Evolutionary conservation across 2,329 filamentous ascomycete species (phyloP).

Genomic region (Sarocladium kiliense): DNA sequence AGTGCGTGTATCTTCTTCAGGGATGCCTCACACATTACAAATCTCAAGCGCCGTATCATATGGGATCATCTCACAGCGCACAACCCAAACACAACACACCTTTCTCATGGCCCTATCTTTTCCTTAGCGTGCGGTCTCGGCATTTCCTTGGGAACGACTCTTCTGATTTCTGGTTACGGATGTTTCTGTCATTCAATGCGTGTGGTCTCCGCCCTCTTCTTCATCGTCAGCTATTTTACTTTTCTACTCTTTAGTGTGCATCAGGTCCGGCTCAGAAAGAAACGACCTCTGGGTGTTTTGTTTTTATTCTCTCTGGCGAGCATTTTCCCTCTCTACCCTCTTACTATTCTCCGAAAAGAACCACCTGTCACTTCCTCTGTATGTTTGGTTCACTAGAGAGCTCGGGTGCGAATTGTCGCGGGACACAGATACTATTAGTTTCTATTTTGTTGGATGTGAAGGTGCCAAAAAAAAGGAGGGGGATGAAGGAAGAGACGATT

Average conservation of each 20-base stretch:
- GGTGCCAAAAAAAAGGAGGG: background rate
- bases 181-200: background rate
- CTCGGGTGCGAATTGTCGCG: background rate
- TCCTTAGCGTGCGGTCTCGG: background rate
- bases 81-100: background rate
- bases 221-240: background rate
- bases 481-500: background rate
- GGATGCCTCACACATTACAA: too few species aligned
- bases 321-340: background rate
- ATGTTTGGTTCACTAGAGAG: background rate
- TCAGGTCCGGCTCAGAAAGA: background rate
- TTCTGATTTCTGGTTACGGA: background rate
- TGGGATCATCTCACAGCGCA: background rate
- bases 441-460: too few species aligned
- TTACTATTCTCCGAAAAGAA: background rate
- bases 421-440: background rate
- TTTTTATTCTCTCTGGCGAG: background rate
- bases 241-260: constrained; percentile 4
- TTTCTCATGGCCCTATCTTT: background rate
- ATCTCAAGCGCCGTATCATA: background rate
- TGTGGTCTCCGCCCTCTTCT: background rate
- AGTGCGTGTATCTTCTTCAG: background rate
- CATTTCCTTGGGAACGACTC: constrained; percentile 2
- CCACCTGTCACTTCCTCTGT: background rate
- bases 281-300: constrained; percentile 2